Percentiles rank a stretch among this genome's conserved stretches.
These are phyloP conservation scores for Penicillium cosmopolitanum DNA, from an alignment of 495 filamentous ascomycete genomes.

Conservation along the genomic window DNA sequence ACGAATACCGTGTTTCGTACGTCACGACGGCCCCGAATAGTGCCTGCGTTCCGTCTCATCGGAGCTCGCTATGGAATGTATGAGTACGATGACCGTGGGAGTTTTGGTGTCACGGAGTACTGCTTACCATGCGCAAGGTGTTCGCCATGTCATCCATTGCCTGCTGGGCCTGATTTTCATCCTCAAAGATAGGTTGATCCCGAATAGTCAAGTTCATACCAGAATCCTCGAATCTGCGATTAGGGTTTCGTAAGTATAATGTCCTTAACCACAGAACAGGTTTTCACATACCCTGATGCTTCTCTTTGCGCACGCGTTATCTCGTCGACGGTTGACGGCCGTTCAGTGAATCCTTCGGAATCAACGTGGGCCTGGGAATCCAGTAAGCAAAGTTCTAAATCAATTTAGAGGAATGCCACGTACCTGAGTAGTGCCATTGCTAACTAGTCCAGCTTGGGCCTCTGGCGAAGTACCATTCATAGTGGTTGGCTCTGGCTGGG, in stretches of 20 bases:
- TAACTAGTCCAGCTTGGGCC: conserved; percentile 22
- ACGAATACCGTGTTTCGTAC: conserved; percentile 88
- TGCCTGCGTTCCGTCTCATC: conserved; percentile 68
- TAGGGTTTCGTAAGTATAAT: background rate
- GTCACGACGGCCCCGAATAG: conserved; percentile 85
- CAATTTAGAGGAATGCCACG: background rate
- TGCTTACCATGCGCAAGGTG: conserved; percentile 69
- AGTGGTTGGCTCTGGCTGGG: conserved; percentile 21
- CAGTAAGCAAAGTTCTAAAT: conserved; percentile 7
- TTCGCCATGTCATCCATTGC: conserved; percentile 92
- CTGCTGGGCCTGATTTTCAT: conserved; percentile 83
- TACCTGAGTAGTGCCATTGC: conserved; percentile 32
- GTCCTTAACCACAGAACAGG: background rate
- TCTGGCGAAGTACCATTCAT: conserved; percentile 38
- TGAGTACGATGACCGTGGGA: background rate
- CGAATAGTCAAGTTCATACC: conserved; percentile 90
- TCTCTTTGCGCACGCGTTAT: conserved; percentile 84
- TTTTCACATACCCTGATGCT: conserved; percentile 59
- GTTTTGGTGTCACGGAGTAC: background rate
- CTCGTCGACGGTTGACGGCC: conserved; percentile 69
- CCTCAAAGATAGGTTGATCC: conserved; percentile 90
- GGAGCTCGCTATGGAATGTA: conserved; percentile 51
- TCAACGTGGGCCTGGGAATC: conserved; percentile 50
- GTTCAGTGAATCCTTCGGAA: conserved; percentile 69
- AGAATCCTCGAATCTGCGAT: conserved; percentile 62